Conservation (phyloP, 768 basidiomycete species). For the Tephrocybe sp. region DNA sequence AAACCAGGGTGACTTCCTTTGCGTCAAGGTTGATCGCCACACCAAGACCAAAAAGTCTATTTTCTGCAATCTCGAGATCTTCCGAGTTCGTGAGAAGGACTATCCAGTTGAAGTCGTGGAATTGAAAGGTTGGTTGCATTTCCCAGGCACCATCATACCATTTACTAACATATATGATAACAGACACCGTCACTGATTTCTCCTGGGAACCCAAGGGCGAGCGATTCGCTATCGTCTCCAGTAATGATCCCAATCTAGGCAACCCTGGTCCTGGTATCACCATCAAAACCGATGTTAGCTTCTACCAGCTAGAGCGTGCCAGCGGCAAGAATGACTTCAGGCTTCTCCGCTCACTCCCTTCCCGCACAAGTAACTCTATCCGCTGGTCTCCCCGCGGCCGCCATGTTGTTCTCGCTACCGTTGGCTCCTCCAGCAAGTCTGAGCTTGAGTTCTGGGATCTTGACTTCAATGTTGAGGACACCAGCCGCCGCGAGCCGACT, state of each 20-base stretch:
- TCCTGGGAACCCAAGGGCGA: constrained; percentile 99
- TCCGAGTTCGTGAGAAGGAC: constrained; percentile 96
- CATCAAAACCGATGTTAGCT: constrained; percentile 95
- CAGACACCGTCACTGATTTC: constrained; percentile 93
- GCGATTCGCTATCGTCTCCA: constrained; percentile 94
- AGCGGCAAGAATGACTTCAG: constrained; percentile 94
- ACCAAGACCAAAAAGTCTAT: constrained; percentile 98
- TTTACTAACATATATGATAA: not conserved
- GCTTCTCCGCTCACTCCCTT: constrained; percentile 76
- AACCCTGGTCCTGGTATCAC: constrained; percentile 88
- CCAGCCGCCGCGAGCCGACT: constrained; percentile 44
- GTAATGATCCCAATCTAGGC: constrained; percentile 89
- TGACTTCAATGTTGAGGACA: constrained; percentile 78
- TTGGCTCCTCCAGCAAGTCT: constrained; percentile 93
- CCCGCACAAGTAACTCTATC: constrained; percentile 89
- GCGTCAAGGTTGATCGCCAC: constrained; percentile 98
- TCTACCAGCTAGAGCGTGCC: constrained; percentile 89
- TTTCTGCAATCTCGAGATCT: constrained; percentile 97
- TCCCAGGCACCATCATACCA: too few relatives aligned
- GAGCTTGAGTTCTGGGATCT: constrained; percentile 99
- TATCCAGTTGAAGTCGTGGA: constrained; percentile 97
- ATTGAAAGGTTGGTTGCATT: constrained; percentile 97
- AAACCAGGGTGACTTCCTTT: constrained; percentile 96
- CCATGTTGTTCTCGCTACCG: constrained; percentile 93
- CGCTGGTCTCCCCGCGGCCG: constrained; percentile 97